Evolutionary conservation across 2,329 filamentous ascomycete species (phyloP).

Genomic region (Fusarium nanum): DNA sequence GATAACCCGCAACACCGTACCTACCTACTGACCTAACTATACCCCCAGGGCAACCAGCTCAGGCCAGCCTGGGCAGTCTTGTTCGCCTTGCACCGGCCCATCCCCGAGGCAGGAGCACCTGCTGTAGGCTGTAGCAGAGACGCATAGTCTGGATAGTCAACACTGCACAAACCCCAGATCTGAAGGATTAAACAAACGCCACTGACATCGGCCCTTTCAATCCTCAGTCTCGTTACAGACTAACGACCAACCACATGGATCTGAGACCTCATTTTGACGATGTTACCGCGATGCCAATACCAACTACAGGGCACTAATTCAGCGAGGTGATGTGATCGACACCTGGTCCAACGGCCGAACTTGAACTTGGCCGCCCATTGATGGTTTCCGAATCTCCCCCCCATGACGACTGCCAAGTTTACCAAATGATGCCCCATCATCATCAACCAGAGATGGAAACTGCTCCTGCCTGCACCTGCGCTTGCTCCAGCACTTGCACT

Average conservation of each 20-base stretch:
- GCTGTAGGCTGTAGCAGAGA: background rate
- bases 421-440: conserved; percentile 24
- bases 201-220: conserved; percentile 46
- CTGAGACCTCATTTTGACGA: conserved; percentile 1
- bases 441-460: conserved; percentile 15
- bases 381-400: conserved; percentile 17
- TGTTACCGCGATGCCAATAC: conserved; percentile 3
- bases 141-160: too few species aligned
- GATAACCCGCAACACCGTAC: conserved; percentile 2
- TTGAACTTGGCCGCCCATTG: conserved; percentile 8
- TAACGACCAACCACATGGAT: conserved; percentile 26
- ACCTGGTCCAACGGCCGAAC: conserved; percentile 7
- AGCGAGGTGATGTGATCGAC: conserved; percentile 21
- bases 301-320: conserved; percentile 7
- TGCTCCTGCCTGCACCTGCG: background rate
- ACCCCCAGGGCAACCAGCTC: background rate
- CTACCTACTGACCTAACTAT: background rate
- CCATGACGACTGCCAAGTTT: conserved; percentile 49
- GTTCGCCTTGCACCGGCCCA: conserved; percentile 23
- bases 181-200: conserved; percentile 35
- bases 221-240: conserved; percentile 29
- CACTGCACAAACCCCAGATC: conserved; percentile 29
- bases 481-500: conserved; percentile 3
- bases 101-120: background rate
- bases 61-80: background rate